phyloP scores from a whole-genome alignment of 1,284 basidiomycete genomes.

The Vanrija sp. region DNA sequence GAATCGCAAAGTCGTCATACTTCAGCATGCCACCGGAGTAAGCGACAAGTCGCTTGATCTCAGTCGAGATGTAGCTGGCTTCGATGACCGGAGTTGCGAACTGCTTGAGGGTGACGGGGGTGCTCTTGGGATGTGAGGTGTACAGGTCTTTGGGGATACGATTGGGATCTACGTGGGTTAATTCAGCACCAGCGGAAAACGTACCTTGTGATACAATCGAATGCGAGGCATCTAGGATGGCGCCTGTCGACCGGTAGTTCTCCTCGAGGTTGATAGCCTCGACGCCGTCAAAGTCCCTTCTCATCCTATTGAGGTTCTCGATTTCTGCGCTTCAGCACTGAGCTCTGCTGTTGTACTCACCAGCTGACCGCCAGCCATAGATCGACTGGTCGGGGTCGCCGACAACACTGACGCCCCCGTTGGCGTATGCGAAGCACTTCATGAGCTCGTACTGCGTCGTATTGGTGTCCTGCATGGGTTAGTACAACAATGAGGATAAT shows the following conservation, averaged over 20 bases:
- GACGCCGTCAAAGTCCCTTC: conserved; percentile 62
- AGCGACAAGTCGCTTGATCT: conserved; percentile 74
- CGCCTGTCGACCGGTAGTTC: conserved; percentile 80
- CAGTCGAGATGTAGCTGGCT: conserved; percentile 67
- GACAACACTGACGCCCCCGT: conserved; percentile 70
- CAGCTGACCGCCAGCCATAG: conserved; percentile 83
- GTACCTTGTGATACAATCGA: conserved; percentile 77
- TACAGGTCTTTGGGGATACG: conserved; percentile 73
- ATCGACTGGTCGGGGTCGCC: conserved; percentile 93
- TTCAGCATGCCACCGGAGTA: conserved; percentile 66
- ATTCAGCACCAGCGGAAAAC: neutral
- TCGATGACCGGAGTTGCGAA: conserved; percentile 52
- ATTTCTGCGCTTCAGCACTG: conserved; percentile 53
- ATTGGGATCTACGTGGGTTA: conserved; percentile 33
- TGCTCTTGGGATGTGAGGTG: conserved; percentile 63
- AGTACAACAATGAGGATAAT: neutral
- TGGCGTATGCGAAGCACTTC: conserved; percentile 60
- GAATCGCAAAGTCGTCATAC: conserved; percentile 72
- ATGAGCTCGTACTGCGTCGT: conserved; percentile 80
- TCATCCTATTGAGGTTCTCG: conserved; percentile 73
- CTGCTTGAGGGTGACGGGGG: conserved; percentile 55
- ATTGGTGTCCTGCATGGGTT: conserved; percentile 72
- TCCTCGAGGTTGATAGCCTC: conserved; percentile 73
- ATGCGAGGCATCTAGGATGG: conserved; percentile 70
- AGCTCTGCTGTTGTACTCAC: conserved; percentile 14